Percentiles rank a stretch among this genome's conserved stretches.
These are phyloP conservation scores for Paramarasmius palmivorus DNA, from an alignment of 1,284 basidiomycete genomes.

Conservation along the genomic window DNA sequence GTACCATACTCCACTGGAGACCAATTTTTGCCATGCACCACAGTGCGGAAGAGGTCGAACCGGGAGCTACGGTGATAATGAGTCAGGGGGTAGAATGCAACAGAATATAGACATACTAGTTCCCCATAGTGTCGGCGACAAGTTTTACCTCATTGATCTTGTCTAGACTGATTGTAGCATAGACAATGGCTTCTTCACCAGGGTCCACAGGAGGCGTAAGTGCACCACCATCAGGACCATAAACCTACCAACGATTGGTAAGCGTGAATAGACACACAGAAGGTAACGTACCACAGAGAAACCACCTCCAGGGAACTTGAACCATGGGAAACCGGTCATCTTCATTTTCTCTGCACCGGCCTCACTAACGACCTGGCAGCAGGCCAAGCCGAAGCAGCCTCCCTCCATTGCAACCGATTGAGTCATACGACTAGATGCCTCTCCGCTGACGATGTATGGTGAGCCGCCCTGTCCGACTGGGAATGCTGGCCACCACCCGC, in stretches of 20 bases:
- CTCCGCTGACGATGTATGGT: constrained; percentile 29
- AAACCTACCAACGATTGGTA: constrained; percentile 20
- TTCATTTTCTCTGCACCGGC: constrained; percentile 29
- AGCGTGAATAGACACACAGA: neutral
- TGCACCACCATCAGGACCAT: constrained; percentile 27
- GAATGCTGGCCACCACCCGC: constrained; percentile 30
- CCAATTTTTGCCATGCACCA: constrained; percentile 26
- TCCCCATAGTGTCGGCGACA: constrained; percentile 27
- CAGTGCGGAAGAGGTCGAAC: constrained; percentile 25
- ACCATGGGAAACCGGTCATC: constrained; percentile 27
- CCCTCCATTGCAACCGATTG: constrained; percentile 30
- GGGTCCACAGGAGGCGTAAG: constrained; percentile 22
- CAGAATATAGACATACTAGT: constrained; percentile 20
- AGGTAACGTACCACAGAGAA: constrained; percentile 20
- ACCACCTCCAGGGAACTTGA: constrained; percentile 27
- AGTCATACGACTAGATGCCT: constrained; percentile 28
- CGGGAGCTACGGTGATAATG: constrained; percentile 15
- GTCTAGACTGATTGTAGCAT: constrained; percentile 27
- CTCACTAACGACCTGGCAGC: constrained; percentile 27
- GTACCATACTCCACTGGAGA: constrained; percentile 17
- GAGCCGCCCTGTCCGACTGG: constrained; percentile 21
- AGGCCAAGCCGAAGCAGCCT: constrained; percentile 27
- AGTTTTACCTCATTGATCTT: constrained; percentile 29
- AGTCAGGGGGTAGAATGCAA: neutral
- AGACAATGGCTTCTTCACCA: constrained; percentile 23